Percentiles rank a stretch among this genome's conserved stretches.
phyloP scores from a whole-genome alignment of 176 grass and related monocot genomes.

The Dendrocalamus sinicus region DNA sequence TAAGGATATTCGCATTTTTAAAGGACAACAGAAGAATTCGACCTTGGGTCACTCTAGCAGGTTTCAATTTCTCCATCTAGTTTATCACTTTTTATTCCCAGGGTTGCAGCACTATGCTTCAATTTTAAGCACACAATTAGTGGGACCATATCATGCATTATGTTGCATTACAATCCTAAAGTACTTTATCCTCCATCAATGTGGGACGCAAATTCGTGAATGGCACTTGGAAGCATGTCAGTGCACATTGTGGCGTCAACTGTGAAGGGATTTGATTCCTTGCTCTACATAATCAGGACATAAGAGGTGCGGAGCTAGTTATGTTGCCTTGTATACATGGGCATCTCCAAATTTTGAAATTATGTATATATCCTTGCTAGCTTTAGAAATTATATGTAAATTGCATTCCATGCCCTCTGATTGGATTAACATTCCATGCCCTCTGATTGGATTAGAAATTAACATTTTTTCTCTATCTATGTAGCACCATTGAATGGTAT shows the following conservation, averaged over 20 bases:
- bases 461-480: no score
- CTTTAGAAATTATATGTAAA: no score
- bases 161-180: background rate
- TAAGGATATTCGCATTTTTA: background rate
- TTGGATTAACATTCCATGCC: no score
- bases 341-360: background rate
- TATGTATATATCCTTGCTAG: background rate
- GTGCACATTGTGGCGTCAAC: background rate
- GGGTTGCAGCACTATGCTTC: background rate
- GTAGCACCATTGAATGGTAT: no score
- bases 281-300: background rate
- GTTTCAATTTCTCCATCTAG: background rate
- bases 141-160: constrained; percentile 19
- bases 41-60: background rate
- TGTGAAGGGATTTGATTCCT: constrained; percentile 47
- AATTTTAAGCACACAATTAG: background rate
- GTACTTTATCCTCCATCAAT: constrained; percentile 36
- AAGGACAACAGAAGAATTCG: background rate
- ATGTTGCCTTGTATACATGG: no score
- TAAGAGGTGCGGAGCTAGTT: no score
- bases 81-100: background rate
- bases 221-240: constrained; percentile 3
- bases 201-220: constrained; percentile 12
- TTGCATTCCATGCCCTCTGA: no score
- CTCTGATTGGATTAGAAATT: no score